Base-by-base conservation (phyloP, 2,329 filamentous ascomycete genomes). In the Rutstroemia sp. region DNA sequence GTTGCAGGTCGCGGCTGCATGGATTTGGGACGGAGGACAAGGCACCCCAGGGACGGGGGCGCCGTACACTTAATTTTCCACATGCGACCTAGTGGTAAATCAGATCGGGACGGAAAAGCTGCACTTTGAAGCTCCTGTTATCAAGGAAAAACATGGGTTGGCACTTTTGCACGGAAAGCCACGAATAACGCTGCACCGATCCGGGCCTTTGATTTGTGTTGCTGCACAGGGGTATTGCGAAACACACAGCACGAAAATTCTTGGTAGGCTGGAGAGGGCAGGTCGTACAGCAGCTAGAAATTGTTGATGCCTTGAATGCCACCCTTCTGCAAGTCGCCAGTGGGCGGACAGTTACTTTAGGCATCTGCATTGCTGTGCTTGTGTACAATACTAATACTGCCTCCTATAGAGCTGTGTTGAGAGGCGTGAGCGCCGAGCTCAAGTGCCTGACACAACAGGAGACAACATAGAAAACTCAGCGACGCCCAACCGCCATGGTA, bases 231-330 rank as follows among this genome's bases (percentile, higher is more conserved):
- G 45, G 18, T 19, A 27, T 16, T 10, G 21, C 34, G 18, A 41
- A 27, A 34, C 34, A 21, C 21, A 25, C 9, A 50, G 5, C 23
- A 34, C 19, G n/a, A 14, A 14, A 34, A 21, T 16, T 14, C 4
- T 44, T 39, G n/a, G 34, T 49, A 34, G 25, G 30, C 41, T 37
- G 23, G 23, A 23, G 39, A 38, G 14, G 47, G 46, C 34, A 51
- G 25, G 53, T 54, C 21, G 44, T n/a, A 54, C 52, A 16, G 12
- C 44, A 41, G 19, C 19, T 21, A 25, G 38, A 34, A 25, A 55
- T 42, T 42, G 46, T 38, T 55, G 53, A 55, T 55, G 53, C 53
- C 46, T 55, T 55, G 47, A 37, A 37, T 44, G 53, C 38, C 38
- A 55, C 38, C 18, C 30, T 38, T 14, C 27, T 7, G 42, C 42